Evolutionary conservation across 2,329 filamentous ascomycete genomes (phyloP).

Genomic region (Sporothrix pallida): DNA sequence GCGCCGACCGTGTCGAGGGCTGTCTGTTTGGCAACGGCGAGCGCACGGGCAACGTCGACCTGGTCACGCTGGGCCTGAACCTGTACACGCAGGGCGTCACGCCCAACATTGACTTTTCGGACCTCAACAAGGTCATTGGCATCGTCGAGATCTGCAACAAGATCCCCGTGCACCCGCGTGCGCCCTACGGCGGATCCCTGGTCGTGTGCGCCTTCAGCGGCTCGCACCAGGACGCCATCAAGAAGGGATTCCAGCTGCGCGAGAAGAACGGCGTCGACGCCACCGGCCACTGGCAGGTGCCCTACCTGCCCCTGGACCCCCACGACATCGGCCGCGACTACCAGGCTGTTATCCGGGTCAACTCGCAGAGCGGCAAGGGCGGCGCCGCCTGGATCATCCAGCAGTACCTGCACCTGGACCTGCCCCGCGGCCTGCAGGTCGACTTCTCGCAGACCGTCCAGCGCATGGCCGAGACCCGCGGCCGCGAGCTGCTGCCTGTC

Average conservation of each 20-base stretch:
- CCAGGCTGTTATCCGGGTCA: constrained; percentile 96
- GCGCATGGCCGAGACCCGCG: constrained; percentile 75
- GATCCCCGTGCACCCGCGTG: constrained; percentile 87
- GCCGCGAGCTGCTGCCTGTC: constrained; percentile 79
- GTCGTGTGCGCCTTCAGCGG: constrained; percentile 94
- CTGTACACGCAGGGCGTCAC: constrained; percentile 92
- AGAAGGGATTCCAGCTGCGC: constrained; percentile 82
- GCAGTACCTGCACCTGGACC: constrained; percentile 84
- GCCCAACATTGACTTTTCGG: constrained; percentile 87
- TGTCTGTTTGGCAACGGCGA: constrained; percentile 95
- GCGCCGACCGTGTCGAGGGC: constrained; percentile 91
- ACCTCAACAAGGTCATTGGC: constrained; percentile 84
- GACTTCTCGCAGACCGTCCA: constrained; percentile 91
- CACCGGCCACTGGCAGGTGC: constrained; percentile 79
- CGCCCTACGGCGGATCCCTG: constrained; percentile 87
- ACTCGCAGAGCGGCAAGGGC: constrained; percentile 94
- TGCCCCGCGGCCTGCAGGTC: constrained; percentile 89
- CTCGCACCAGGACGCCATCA: constrained; percentile 94
- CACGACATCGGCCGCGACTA: constrained; percentile 95
- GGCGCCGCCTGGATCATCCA: constrained; percentile 94
- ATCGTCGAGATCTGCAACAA: constrained; percentile 92
- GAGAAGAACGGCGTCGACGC: constrained; percentile 62
- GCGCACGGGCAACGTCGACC: constrained; percentile 91
- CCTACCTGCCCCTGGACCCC: constrained; percentile 91
- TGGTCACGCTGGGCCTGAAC: constrained; percentile 90